Conservation (phyloP, 2,329 filamentous ascomycete species). For the Thelonectria blattea region DNA sequence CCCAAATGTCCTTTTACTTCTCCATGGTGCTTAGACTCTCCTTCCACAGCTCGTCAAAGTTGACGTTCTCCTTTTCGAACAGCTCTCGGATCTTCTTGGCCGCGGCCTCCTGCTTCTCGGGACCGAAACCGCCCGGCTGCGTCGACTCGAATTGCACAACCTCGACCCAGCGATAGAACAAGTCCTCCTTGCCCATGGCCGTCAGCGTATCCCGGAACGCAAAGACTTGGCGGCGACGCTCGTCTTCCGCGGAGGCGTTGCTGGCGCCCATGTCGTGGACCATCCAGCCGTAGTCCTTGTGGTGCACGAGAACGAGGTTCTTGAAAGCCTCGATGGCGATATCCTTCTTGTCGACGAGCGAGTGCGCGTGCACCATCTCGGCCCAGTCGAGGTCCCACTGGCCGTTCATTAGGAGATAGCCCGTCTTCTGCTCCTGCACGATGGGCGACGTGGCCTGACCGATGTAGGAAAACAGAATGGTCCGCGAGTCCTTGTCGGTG, state of each 20-base stretch:
- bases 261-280: slow-evolving; percentile 64
- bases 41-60: slow-evolving; percentile 82
- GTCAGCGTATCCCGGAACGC: slow-evolving; percentile 79
- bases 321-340: slow-evolving; percentile 70
- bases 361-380: slow-evolving; percentile 76
- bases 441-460: slow-evolving; percentile 71
- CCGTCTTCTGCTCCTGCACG: slow-evolving; percentile 78
- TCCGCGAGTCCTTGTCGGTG: slow-evolving; percentile 56
- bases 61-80: slow-evolving; percentile 76
- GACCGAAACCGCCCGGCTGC: slow-evolving; percentile 77
- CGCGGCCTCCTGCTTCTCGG: slow-evolving; percentile 73
- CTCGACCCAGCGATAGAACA: slow-evolving; percentile 94
- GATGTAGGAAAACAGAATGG: slow-evolving; percentile 66
- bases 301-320: slow-evolving; percentile 72
- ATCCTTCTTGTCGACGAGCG: slow-evolving; percentile 68
- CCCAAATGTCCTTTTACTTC: not conserved
- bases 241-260: slow-evolving; percentile 61
- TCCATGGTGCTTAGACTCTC: slow-evolving; percentile 49
- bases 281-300: slow-evolving; percentile 72
- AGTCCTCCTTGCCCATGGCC: slow-evolving; percentile 79
- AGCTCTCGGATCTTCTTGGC: slow-evolving; percentile 77
- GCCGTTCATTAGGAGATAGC: slow-evolving; percentile 83
- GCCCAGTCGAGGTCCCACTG: slow-evolving; percentile 90
- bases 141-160: slow-evolving; percentile 87
- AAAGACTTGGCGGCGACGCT: slow-evolving; percentile 75